These are phyloP conservation scores for Barnettozyma sp. DNA, from an alignment of 805 yeast species.

Conservation along the genomic window DNA sequence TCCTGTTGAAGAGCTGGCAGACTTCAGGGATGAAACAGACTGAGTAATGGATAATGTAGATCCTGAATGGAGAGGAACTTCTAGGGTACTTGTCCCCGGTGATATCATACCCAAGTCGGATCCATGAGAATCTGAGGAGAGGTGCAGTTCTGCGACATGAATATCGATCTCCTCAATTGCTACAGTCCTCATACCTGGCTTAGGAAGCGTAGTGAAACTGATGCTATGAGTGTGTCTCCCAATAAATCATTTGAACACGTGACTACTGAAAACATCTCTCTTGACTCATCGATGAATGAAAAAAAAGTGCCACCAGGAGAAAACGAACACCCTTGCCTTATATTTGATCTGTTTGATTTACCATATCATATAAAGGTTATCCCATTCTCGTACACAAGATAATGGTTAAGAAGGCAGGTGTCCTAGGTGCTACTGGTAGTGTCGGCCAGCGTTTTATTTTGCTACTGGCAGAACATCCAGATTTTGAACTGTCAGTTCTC, in stretches of 20 bases:
- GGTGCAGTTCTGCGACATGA: not conserved
- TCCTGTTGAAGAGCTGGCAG: conserved; percentile 45
- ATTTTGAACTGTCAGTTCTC: conserved; percentile 72
- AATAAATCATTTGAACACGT: too few species aligned
- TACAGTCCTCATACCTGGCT: not conserved
- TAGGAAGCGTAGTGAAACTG: too few species aligned
- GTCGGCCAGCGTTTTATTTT: conserved; percentile 96
- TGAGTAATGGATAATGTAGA: conserved; percentile 18
- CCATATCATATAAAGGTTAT: too few species aligned
- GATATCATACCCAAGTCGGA: conserved; percentile 8
- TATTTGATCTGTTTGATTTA: too few species aligned
- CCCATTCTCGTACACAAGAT: not conserved
- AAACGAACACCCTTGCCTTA: too few species aligned
- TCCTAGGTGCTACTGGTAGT: conserved; percentile 95
- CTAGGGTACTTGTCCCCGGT: not conserved
- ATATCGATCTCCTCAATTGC: not conserved
- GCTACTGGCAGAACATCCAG: conserved; percentile 79
- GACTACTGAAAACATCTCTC: too few species aligned
- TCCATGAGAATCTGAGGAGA: not conserved
- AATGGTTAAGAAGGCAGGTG: conserved; percentile 58
- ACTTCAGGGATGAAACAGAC: conserved; percentile 27
- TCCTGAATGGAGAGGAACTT: conserved; percentile 6
- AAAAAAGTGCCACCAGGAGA: too few species aligned
- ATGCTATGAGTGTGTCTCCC: too few species aligned
- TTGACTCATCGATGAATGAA: too few species aligned